Evolutionary conservation across 495 filamentous ascomycete genomes (phyloP), one percentile per base, ranked within the genome.

Genomic region (Aspergillus baeticus): DNA sequence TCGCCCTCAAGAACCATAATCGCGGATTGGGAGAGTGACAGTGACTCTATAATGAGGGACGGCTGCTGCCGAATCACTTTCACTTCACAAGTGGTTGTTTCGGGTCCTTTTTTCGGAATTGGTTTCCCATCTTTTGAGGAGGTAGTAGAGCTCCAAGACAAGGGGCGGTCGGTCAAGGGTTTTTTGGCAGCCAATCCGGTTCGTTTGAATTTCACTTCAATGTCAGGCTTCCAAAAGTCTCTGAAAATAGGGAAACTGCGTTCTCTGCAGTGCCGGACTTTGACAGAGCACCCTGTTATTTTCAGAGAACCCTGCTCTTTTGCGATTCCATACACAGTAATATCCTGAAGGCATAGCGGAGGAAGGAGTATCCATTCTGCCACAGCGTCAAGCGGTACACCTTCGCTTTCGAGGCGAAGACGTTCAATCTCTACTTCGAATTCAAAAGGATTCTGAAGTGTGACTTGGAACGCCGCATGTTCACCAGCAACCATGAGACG

Each of bases 1-100:
- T 98, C 92, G 13, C 92, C 92, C 71, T 96, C 92, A 13, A 96
- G 77, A 51, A 96, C 79, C 91, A 96, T 96, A 44, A 96, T 75
- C 29, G 93, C 91, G 14, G 88, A 88, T 65, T 96, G 92, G 0
- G 88, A 84, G 8, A 96, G 79, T 21, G 89, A 89, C 35, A 85
- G 85, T 5, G 86, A 87, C 55, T 89, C 86, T 11, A 96, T 78
- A 1, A 85, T 72, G 10, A 96, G 71, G 5, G 88, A 72, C 2
- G 94, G 94, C 66, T 96, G 92, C 42, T 81, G 75, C 6, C 81
- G 76, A 46, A 96, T 89, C 37, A 95, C 90, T 23, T 80, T 90
- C 41, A 92, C 73, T 21, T 75, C 66, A 31, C 74, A 74, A 10
- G 65, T 63, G 31, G 64, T 61, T 11, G 64, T 64, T 43, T 72